Evolutionary conservation across 176 grass and related monocot genomes (phyloP).

Genomic region (Aegilops sharonensis): DNA sequence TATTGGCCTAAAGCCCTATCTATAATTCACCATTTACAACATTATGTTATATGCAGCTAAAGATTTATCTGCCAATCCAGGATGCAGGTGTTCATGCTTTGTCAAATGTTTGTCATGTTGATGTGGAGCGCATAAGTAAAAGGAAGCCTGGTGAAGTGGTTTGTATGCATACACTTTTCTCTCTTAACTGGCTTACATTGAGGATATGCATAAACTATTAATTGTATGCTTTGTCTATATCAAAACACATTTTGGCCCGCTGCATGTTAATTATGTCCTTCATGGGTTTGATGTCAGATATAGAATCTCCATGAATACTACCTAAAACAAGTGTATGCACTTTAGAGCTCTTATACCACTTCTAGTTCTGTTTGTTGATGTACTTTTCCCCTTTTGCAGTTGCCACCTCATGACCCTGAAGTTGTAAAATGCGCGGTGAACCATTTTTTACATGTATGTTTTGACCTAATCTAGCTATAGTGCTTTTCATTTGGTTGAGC

Average conservation of each 20-base stretch:
- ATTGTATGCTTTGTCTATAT: conserved; percentile 9
- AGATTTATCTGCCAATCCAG: conserved; percentile 37
- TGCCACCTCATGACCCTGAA: conserved; percentile 86
- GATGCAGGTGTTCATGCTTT: conserved; percentile 95
- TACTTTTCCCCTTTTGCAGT: conserved; percentile 41
- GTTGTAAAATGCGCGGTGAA: conserved; percentile 93
- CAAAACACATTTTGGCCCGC: neutral
- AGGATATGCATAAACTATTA: neutral
- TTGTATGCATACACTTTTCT: conserved; percentile 24
- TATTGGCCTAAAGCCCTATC: too few relatives aligned
- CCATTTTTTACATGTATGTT: conserved; percentile 87
- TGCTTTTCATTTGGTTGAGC: neutral
- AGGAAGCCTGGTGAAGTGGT: conserved; percentile 92
- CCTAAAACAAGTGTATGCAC: neutral
- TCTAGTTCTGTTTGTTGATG: neutral
- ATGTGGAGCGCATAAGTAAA: conserved; percentile 97
- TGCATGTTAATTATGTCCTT: conserved; percentile 8
- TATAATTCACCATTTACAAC: neutral
- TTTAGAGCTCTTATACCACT: neutral
- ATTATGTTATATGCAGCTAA: conserved; percentile 17
- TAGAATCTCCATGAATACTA: neutral
- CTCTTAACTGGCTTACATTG: neutral
- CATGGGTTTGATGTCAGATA: neutral
- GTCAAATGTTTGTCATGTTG: conserved; percentile 93
- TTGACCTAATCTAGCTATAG: conserved; percentile 1